phyloP scores from a whole-genome alignment of 164 flowering plant genomes.

The Tinospora cordifolia region DNA sequence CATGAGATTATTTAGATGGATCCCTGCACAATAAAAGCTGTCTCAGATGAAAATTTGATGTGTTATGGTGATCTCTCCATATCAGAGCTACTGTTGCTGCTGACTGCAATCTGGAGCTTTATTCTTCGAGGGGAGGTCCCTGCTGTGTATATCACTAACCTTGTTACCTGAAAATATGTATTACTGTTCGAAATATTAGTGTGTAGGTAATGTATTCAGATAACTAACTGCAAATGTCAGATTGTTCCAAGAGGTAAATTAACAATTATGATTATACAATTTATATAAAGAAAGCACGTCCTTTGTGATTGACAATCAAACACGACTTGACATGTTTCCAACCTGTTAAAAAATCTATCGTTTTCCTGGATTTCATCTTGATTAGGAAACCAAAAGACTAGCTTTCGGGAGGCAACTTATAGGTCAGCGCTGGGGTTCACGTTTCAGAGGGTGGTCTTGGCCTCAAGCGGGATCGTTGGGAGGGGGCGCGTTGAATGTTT shows the following conservation, averaged over 20 bases:
- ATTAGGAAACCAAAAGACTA: too few species aligned
- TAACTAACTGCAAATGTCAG: background rate
- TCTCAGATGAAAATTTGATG: background rate
- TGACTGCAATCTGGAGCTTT: background rate
- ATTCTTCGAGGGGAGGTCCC: background rate
- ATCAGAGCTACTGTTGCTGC: background rate
- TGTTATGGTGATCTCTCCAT: background rate
- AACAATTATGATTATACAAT: background rate
- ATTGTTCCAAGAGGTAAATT: background rate
- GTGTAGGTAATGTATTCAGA: too few species aligned
- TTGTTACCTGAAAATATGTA: background rate
- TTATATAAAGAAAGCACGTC: background rate
- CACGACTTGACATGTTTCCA: background rate
- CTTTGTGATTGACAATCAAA: background rate
- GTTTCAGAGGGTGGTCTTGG: too few species aligned
- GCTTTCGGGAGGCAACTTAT: too few species aligned
- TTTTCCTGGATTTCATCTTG: too few species aligned
- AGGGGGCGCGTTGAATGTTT: too few species aligned
- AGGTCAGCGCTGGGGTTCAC: too few species aligned
- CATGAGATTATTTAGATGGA: background rate
- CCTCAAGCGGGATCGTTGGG: too few species aligned
- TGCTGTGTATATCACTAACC: conserved; percentile 5
- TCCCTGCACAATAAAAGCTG: background rate
- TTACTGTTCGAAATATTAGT: background rate
- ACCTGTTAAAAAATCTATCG: too few species aligned